Percentiles rank a stretch among this genome's conserved stretches.
phyloP scores from a whole-genome alignment of 768 basidiomycete species.

The Termitomyces sp. region DNA sequence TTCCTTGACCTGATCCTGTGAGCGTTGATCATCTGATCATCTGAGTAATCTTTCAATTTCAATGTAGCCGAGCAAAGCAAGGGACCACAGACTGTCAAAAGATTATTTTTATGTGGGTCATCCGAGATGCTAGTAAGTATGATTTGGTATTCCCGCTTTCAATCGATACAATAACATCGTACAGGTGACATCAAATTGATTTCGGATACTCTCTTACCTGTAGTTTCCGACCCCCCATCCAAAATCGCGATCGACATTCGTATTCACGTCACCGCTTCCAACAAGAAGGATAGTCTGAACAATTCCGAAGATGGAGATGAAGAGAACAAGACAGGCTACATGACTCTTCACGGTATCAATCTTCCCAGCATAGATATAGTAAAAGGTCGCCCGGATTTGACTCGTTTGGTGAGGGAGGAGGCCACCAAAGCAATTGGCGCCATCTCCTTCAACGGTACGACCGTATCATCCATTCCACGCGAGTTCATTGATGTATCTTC shows the following conservation, averaged over 20 bases:
- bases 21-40: conserved; percentile 10
- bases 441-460: conserved; percentile 44
- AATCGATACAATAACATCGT: neutral
- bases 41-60: neutral
- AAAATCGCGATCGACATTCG: conserved; percentile 12
- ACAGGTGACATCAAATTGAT: conserved; percentile 25
- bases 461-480: neutral
- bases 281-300: neutral
- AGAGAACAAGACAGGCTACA: conserved; percentile 6
- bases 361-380: conserved; percentile 18
- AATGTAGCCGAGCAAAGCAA: conserved; percentile 1
- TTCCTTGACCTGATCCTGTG: conserved; percentile 39
- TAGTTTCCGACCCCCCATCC: conserved; percentile 2
- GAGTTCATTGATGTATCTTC: neutral
- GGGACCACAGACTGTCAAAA: neutral
- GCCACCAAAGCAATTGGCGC: conserved; percentile 26
- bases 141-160: neutral
- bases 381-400: conserved; percentile 38
- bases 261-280: conserved; percentile 14
- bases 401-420: conserved; percentile 29
- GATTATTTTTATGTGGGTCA: conserved; percentile 34
- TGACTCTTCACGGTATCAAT: neutral
- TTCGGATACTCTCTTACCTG: conserved; percentile 17
- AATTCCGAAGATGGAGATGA: conserved; percentile 5
- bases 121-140: conserved; percentile 34